Evolutionary conservation across 768 basidiomycete species (phyloP).

Genomic region (Coprinopsis strossmayeri): DNA sequence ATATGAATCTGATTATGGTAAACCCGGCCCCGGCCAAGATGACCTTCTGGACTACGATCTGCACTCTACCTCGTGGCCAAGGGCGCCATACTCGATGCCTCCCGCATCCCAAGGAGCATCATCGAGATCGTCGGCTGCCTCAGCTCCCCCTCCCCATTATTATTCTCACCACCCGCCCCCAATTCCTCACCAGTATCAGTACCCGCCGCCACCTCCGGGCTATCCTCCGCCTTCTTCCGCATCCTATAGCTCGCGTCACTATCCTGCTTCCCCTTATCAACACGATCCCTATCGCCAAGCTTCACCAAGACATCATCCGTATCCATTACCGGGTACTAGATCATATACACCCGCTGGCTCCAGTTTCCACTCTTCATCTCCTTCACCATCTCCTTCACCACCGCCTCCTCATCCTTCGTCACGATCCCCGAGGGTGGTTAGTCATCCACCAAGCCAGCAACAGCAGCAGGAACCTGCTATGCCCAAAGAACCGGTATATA

Average conservation of each 20-base stretch:
- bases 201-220: conserved; percentile 1
- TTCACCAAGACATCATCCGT: conserved; percentile 2
- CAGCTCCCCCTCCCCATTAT: not conserved
- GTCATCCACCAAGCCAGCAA: not conserved
- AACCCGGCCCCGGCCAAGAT: not conserved
- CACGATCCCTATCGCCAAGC: not conserved
- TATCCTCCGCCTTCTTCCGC: not conserved
- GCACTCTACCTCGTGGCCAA: conserved; percentile 1
- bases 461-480: not conserved
- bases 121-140: not conserved
- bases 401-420: not conserved
- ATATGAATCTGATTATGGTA: conserved; percentile 15
- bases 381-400: not conserved
- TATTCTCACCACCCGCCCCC: not conserved
- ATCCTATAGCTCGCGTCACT: not conserved
- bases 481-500: conserved; percentile 1
- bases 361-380: conserved; percentile 1
- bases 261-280: not conserved
- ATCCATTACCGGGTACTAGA: not conserved
- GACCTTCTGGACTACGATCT: conserved; percentile 2
- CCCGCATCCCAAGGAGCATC: not conserved
- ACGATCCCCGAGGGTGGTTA: no score
- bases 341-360: conserved; percentile 5
- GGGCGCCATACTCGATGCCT: not conserved
- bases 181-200: conserved; percentile 1